Evolutionary conservation across 2,329 filamentous ascomycete genomes (phyloP).

Genomic region (Pseudopithomyces maydicus): DNA sequence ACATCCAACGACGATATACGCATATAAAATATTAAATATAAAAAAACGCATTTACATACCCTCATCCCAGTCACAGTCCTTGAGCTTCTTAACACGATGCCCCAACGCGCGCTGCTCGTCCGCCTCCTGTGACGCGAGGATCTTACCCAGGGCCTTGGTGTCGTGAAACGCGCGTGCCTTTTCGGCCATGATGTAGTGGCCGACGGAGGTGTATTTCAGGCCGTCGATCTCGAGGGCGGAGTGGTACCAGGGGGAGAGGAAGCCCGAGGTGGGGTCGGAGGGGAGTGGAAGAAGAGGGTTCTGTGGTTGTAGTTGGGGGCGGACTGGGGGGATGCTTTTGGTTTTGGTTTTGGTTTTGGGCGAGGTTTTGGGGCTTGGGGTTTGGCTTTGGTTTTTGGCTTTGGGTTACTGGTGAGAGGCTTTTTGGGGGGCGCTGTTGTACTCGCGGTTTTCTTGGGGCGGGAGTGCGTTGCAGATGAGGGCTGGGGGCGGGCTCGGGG

Average conservation of each 20-base stretch:
- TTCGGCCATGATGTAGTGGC: constrained; percentile 10
- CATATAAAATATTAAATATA: too few relatives aligned
- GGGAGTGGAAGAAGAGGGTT: neutral
- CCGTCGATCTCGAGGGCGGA: neutral
- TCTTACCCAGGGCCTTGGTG: neutral
- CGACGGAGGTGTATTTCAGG: neutral
- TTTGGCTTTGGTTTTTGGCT: neutral
- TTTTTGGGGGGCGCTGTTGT: too few relatives aligned
- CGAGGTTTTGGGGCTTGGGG: neutral
- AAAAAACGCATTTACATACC: neutral
- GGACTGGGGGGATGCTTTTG: too few relatives aligned
- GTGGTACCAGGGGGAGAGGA: constrained; percentile 10
- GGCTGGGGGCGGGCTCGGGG: too few relatives aligned
- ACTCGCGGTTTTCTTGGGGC: too few relatives aligned
- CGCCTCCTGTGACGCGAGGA: neutral
- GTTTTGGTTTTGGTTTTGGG: neutral
- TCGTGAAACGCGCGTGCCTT: constrained; percentile 5
- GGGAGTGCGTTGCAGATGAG: too few relatives aligned
- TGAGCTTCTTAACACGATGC: neutral
- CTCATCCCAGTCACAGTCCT: neutral
- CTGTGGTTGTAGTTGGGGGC: neutral
- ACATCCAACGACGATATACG: too few relatives aligned
- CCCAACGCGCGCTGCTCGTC: neutral
- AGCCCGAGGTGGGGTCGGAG: neutral
- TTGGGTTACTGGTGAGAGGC: too few relatives aligned